phyloP scores from a whole-genome alignment of 2,329 filamentous ascomycete genomes.

The Hypocreales sp. region DNA sequence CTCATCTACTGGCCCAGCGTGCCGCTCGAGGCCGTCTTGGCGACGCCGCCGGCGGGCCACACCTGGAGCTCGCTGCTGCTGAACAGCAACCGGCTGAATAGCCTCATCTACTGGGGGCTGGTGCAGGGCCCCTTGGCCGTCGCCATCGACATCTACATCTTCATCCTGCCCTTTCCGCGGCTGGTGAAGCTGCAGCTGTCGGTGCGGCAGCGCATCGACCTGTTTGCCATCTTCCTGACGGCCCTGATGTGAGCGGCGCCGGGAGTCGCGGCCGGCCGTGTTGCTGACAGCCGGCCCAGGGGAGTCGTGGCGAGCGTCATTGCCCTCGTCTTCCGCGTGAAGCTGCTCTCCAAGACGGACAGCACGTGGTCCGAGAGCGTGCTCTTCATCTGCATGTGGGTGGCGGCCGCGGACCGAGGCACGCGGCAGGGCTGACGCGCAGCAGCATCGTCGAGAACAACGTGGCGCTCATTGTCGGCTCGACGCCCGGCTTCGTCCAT shows the following conservation, averaged over 20 bases:
- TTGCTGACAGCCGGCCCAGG: too few relatives aligned
- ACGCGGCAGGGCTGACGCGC: too few relatives aligned
- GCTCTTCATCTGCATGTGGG: too few relatives aligned
- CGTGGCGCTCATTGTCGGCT: conserved; percentile 6
- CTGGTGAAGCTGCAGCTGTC: conserved; percentile 4
- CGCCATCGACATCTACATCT: conserved; percentile 6
- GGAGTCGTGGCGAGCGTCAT: background rate
- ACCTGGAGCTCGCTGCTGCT: conserved; percentile 1
- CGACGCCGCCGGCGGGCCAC: conserved; percentile 3
- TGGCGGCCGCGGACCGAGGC: too few relatives aligned
- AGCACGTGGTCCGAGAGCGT: too few relatives aligned
- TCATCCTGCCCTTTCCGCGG: conserved; percentile 5
- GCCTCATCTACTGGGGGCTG: too few relatives aligned
- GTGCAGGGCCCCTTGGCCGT: conserved; percentile 3
- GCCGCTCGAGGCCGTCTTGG: conserved; percentile 2
- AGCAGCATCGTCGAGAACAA: conserved; percentile 6
- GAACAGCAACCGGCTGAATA: too few relatives aligned
- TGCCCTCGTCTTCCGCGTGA: background rate
- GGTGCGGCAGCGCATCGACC: conserved; percentile 1
- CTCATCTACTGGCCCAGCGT: conserved; percentile 4
- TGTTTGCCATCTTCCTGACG: conserved; percentile 5
- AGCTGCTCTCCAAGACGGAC: background rate
- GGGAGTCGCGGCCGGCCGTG: too few relatives aligned
- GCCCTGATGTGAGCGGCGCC: conserved; percentile 4
- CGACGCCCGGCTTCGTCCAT: conserved; percentile 5